Percentiles rank a stretch among this genome's conserved stretches.
Evolutionary conservation across 805 yeast genomes (phyloP).

Genomic region (Suhomyces canberraensis): DNA sequence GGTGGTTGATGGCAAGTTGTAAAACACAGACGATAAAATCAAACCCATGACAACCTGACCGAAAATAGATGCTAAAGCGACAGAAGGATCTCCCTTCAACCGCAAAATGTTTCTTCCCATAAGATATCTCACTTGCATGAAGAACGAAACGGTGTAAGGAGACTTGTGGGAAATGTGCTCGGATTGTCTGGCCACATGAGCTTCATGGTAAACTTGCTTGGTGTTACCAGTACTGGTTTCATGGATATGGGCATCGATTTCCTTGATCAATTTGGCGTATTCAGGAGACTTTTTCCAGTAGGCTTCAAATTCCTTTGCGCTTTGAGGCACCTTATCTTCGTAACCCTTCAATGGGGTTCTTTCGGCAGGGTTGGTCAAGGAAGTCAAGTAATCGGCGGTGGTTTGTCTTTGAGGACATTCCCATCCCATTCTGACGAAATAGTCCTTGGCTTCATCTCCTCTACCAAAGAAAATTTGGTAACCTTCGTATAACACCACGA

Average conservation of each 20-base stretch:
- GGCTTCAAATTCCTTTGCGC: slow-evolving; percentile 14
- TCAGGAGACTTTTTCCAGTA: slow-evolving; percentile 48
- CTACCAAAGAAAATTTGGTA: slow-evolving; percentile 54
- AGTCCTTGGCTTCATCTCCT: slow-evolving; percentile 44
- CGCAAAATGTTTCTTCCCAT: slow-evolving; percentile 47
- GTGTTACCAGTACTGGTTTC: slow-evolving; percentile 9
- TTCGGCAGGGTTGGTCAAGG: slow-evolving; percentile 53
- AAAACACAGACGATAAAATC: slow-evolving; percentile 55
- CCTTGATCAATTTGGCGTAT: slow-evolving; percentile 20
- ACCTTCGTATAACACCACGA: slow-evolving; percentile 56
- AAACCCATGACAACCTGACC: slow-evolving; percentile 54
- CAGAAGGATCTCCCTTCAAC: slow-evolving; percentile 48
- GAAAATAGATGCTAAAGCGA: slow-evolving; percentile 39
- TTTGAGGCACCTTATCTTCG: slow-evolving; percentile 47
- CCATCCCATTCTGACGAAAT: slow-evolving; percentile 53
- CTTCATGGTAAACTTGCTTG: slow-evolving; percentile 18
- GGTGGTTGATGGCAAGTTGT: slow-evolving; percentile 44
- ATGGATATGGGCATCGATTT: slow-evolving; percentile 13
- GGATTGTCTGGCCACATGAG: slow-evolving; percentile 23
- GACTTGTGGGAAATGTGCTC: slow-evolving; percentile 35
- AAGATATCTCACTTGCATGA: slow-evolving; percentile 49
- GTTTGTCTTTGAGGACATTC: slow-evolving; percentile 56
- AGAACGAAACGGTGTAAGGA: slow-evolving; percentile 52
- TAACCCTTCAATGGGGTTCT: slow-evolving; percentile 42
- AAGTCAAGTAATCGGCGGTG: slow-evolving; percentile 57